Conservation (phyloP, 2,329 filamentous ascomycete genomes). For the Tolypocladium pustulatum region DNA sequence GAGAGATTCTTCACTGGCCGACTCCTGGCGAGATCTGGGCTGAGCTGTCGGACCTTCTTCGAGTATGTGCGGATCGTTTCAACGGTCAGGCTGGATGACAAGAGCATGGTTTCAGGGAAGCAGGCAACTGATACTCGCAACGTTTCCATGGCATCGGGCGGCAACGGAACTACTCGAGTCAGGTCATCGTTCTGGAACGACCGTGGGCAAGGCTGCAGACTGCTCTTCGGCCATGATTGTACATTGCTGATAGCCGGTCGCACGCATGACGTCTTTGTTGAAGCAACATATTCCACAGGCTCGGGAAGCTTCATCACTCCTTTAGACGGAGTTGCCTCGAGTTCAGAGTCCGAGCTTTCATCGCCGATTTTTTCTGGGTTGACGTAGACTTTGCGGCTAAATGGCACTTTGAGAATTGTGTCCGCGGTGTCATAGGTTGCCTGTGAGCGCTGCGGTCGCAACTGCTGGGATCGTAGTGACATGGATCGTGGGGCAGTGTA, state of each 20-base stretch:
- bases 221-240: conserved; percentile 24
- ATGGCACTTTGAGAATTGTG: not conserved
- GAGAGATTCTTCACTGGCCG: conserved; percentile 7
- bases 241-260: conserved; percentile 23
- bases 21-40: conserved; percentile 11
- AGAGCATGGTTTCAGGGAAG: conserved; percentile 50
- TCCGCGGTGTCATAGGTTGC: too few species aligned
- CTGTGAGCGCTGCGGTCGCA: not conserved
- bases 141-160: conserved; percentile 42
- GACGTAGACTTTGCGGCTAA: not conserved
- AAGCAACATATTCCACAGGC: conserved; percentile 12
- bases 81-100: conserved; percentile 42
- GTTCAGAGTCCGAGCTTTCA: conserved; percentile 1
- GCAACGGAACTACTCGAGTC: conserved; percentile 34
- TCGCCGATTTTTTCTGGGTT: conserved; percentile 5
- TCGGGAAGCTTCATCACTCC: conserved; percentile 2
- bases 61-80: conserved; percentile 48
- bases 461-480: not conserved
- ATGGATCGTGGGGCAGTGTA: not conserved
- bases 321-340: conserved; percentile 5
- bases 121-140: conserved; percentile 42
- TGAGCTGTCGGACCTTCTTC: conserved; percentile 37
- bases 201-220: conserved; percentile 16
- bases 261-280: conserved; percentile 21
- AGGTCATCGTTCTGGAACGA: conserved; percentile 22